Base-by-base conservation (phyloP, 208 protist species). In the Trypanosoma lewisi region DNA sequence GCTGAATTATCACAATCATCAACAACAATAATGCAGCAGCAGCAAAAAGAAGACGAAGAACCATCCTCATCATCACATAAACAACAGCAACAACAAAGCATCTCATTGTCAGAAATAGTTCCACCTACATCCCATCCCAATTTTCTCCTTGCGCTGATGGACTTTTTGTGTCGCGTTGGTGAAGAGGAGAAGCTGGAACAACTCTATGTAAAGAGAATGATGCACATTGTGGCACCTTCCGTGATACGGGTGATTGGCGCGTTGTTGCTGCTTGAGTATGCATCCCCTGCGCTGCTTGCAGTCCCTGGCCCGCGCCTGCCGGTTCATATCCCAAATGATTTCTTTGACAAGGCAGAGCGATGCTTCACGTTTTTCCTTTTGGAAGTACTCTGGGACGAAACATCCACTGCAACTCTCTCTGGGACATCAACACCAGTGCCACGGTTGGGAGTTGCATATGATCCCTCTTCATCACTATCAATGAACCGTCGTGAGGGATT, bases 41-140 rank as follows among this genome's bases (percentile, higher is more conserved):
- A 21, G 19, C 1, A 6, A 16, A 21, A 17, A 6, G n/a, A n/a
- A n/a, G n/a, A n/a, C n/a, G n/a, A n/a, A 51, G 36, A 67, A 47
- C 49, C 63, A 44, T 34, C 59, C 41, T 30, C 16, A 3, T 45
- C 7, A 33, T 19, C 21, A 42, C n/a, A 54, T 9, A n/a, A 34
- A 34, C 14, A 42, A 41, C 12, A 33, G 34, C 21, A 21, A 31
- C 1, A 6, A 16, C 36, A 17, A 6, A 16, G 14, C 9, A 27
- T 77, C 2, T 50, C 77, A 0, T 58, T 89, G 17, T 65, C 72
- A 8, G 34, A 63, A 4, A 55, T 64, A 17, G 42, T 89, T 33
- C 83, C 83, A 12, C 77, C 77, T 19, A 79, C 77, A 8, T 72
- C 83, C 16, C 83, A 89, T 69, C 83, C 83, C 4, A 83, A 65